Conservation (phyloP, 257 asterid genomes). For the Rauvolfia tetraphylla region DNA sequence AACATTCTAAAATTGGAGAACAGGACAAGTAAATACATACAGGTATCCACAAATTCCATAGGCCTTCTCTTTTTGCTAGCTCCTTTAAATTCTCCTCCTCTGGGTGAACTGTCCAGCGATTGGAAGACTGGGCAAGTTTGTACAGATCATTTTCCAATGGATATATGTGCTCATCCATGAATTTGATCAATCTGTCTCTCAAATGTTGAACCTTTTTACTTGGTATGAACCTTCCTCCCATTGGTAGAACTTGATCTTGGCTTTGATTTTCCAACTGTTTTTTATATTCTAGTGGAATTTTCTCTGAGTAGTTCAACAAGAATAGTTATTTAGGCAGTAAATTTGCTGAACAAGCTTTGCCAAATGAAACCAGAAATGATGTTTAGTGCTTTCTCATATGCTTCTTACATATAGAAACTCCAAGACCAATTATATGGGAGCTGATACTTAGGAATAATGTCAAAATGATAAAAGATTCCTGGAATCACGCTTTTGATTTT, state of each 20-base stretch:
- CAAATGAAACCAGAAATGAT: background rate
- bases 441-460: background rate
- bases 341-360: background rate
- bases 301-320: conserved; percentile 29
- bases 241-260: conserved; percentile 24
- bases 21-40: conserved; percentile 39
- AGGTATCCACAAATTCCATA: conserved; percentile 94
- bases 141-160: conserved; percentile 77
- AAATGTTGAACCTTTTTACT: conserved; percentile 63
- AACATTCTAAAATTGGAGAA: conserved; percentile 2
- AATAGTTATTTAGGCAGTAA: conserved; percentile 1
- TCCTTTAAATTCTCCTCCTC: conserved; percentile 84
- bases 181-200: conserved; percentile 57
- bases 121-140: conserved; percentile 63
- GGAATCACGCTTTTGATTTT: too few relatives aligned
- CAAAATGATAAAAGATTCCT: background rate
- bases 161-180: conserved; percentile 80
- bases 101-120: conserved; percentile 90
- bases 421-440: background rate
- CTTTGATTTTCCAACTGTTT: conserved; percentile 33
- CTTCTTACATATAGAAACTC: background rate
- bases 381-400: background rate
- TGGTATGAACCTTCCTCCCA: conserved; percentile 66
- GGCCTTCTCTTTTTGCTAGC: conserved; percentile 73
- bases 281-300: conserved; percentile 29